Percentiles rank a stretch among this genome's conserved stretches.
These are phyloP conservation scores for Umbelopsis sp. DNA, from an alignment of 192 early-diverging fungal genomes.

Conservation along the genomic window DNA sequence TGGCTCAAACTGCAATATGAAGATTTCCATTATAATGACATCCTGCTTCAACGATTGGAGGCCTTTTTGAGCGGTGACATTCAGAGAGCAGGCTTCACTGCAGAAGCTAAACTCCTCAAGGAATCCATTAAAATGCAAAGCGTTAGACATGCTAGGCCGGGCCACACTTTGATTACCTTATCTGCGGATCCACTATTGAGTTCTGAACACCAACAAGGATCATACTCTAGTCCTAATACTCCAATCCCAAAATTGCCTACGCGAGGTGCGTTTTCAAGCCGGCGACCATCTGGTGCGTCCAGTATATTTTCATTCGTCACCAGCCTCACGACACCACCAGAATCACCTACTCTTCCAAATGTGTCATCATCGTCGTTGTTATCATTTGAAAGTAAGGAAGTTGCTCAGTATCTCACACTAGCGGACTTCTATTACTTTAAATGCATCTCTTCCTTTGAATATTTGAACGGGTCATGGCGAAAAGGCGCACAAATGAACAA, in stretches of 20 bases:
- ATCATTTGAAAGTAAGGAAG: slow-evolving; percentile 22
- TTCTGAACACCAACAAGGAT: neutral
- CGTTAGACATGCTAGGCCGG: neutral
- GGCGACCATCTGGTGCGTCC: slow-evolving; percentile 23
- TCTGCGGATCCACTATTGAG: slow-evolving; percentile 12
- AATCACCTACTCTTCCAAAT: slow-evolving; percentile 19
- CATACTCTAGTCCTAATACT: neutral
- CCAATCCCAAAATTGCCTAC: neutral
- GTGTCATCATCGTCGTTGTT: slow-evolving; percentile 6
- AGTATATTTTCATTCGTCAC: slow-evolving; percentile 32
- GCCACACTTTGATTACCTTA: slow-evolving; percentile 9
- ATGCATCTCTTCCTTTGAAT: slow-evolving; percentile 38
- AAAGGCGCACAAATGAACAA: slow-evolving; percentile 1
- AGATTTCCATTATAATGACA: slow-evolving; percentile 53
- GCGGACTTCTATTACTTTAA: slow-evolving; percentile 47
- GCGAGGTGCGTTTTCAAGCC: neutral
- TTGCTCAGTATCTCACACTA: slow-evolving; percentile 45
- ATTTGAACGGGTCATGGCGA: slow-evolving; percentile 29
- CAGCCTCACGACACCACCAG: slow-evolving; percentile 33
- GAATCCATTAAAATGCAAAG: slow-evolving; percentile 8
- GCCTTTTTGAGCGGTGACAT: slow-evolving; percentile 54
- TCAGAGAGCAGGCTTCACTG: slow-evolving; percentile 42
- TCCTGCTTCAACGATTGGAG: slow-evolving; percentile 45
- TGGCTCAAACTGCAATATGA: slow-evolving; percentile 67
- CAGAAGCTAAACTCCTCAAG: slow-evolving; percentile 33